These are phyloP conservation scores for Nemania abortiva DNA, from an alignment of 2,329 filamentous ascomycete species.

Conservation along the genomic window DNA sequence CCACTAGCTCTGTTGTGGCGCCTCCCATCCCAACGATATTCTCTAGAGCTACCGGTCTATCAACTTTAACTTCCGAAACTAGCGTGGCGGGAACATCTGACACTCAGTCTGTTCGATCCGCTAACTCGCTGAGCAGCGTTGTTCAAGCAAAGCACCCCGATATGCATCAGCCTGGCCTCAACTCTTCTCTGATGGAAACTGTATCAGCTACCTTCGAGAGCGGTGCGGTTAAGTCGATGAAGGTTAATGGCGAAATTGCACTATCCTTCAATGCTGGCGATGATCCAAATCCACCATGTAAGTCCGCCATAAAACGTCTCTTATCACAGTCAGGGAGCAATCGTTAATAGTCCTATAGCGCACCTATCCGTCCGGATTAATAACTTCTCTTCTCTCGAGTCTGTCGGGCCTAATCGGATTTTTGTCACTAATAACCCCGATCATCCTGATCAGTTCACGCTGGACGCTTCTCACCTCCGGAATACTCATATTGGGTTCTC, in stretches of 20 bases:
- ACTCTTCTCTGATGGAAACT: slow-evolving; percentile 90
- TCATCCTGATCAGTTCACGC: slow-evolving; percentile 81
- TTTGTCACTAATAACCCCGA: slow-evolving; percentile 80
- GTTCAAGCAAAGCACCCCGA: slow-evolving; percentile 84
- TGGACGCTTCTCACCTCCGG: slow-evolving; percentile 79
- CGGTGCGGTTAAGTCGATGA: slow-evolving; percentile 76
- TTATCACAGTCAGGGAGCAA: neutral
- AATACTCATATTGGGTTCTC: slow-evolving; percentile 88
- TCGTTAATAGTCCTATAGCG: slow-evolving; percentile 54
- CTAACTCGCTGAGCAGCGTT: slow-evolving; percentile 79
- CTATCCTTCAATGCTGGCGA: slow-evolving; percentile 78
- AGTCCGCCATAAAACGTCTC: slow-evolving; percentile 48
- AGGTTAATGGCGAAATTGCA: slow-evolving; percentile 88
- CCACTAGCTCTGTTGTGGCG: slow-evolving; percentile 46
- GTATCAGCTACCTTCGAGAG: slow-evolving; percentile 87
- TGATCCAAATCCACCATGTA: slow-evolving; percentile 63
- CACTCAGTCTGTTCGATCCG: slow-evolving; percentile 90
- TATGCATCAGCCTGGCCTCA: slow-evolving; percentile 81
- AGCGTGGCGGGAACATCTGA: slow-evolving; percentile 75
- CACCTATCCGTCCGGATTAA: slow-evolving; percentile 82
- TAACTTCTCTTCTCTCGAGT: slow-evolving; percentile 88
- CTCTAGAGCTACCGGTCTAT: slow-evolving; percentile 62
- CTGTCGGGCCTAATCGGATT: slow-evolving; percentile 91
- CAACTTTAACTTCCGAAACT: slow-evolving; percentile 72
- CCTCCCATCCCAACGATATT: slow-evolving; percentile 54